Percentiles rank a stretch among this genome's conserved stretches.
These are phyloP conservation scores for Jaminaea rosea DNA, from an alignment of 1,284 basidiomycete genomes.

Conservation along the genomic window DNA sequence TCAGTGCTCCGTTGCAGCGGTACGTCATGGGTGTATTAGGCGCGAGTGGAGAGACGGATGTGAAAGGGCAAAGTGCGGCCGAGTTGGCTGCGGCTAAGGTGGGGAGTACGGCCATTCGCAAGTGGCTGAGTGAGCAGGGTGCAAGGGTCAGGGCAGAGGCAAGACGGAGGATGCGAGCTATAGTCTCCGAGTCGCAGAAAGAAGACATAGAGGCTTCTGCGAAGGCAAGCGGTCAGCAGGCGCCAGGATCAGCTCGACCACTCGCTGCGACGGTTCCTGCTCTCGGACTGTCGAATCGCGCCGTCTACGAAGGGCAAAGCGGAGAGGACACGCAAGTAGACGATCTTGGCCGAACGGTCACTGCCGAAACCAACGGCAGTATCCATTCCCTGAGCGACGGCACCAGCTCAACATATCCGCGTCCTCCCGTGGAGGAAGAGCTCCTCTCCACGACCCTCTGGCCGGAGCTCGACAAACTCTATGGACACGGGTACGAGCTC, in stretches of 20 bases:
- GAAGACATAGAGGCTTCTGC: neutral
- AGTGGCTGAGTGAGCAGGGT: slow-evolving; percentile 19
- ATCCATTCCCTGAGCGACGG: no score
- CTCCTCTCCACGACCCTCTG: slow-evolving; percentile 78
- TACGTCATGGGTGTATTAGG: slow-evolving; percentile 39
- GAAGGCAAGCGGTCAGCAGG: no score
- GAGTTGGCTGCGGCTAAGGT: slow-evolving; percentile 36
- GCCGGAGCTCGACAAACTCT: slow-evolving; percentile 93
- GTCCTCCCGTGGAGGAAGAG: slow-evolving; percentile 54
- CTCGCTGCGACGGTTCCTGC: slow-evolving; percentile 39
- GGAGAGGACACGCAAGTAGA: neutral
- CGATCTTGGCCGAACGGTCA: slow-evolving; percentile 5
- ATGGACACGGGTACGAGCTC: slow-evolving; percentile 91
- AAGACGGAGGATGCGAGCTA: no score
- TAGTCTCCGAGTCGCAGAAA: no score
- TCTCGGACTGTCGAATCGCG: slow-evolving; percentile 41
- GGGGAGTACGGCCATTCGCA: slow-evolving; percentile 41
- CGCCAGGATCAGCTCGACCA: slow-evolving; percentile 7
- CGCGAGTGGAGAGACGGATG: slow-evolving; percentile 27
- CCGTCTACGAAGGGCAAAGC: slow-evolving; percentile 17
- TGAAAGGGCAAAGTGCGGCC: slow-evolving; percentile 25
- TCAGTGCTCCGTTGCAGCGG: slow-evolving; percentile 19
- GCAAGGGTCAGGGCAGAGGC: neutral
- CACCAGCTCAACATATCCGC: slow-evolving; percentile 1
- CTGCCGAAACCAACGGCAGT: neutral